Percentiles rank a stretch among this genome's conserved stretches.
phyloP scores from a whole-genome alignment of 225 moss, liverwort and hornwort genomes.

The Marchantia paleacea region DNA sequence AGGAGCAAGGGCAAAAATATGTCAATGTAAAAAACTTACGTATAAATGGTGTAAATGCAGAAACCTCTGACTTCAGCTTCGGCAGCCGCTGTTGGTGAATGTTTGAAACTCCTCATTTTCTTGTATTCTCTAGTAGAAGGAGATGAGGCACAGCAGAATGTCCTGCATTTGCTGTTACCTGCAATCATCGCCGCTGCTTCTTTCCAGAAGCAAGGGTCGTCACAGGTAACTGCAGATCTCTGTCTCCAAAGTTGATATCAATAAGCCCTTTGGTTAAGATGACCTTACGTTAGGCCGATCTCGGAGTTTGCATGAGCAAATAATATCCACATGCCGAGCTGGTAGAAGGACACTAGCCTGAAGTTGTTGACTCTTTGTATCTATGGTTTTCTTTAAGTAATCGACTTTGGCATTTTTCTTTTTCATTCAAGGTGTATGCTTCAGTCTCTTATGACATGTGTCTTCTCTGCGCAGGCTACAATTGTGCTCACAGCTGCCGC shows the following conservation, averaged over 20 bases:
- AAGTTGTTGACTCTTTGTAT: not conserved
- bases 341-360: not conserved
- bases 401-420: not conserved
- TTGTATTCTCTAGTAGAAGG: conserved; percentile 87
- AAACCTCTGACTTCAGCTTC: conserved; percentile 61
- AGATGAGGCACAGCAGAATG: conserved; percentile 79
- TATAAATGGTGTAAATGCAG: conserved; percentile 29
- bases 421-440: too few species aligned
- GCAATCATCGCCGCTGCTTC: conserved; percentile 87
- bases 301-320: not conserved
- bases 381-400: not conserved
- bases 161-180: conserved; percentile 82
- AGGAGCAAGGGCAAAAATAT: not conserved
- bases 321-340: not conserved
- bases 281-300: not conserved
- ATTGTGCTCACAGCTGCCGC: conserved; percentile 65
- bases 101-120: conserved; percentile 84
- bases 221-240: conserved; percentile 14
- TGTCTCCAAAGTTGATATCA: not conserved
- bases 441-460: not conserved
- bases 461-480: conserved; percentile 39
- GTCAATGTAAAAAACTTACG: not conserved
- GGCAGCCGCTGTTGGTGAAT: conserved; percentile 79
- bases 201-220: conserved; percentile 50
- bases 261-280: not conserved